phyloP scores from a whole-genome alignment of 495 filamentous ascomycete species.

The Echria macrotheca region DNA sequence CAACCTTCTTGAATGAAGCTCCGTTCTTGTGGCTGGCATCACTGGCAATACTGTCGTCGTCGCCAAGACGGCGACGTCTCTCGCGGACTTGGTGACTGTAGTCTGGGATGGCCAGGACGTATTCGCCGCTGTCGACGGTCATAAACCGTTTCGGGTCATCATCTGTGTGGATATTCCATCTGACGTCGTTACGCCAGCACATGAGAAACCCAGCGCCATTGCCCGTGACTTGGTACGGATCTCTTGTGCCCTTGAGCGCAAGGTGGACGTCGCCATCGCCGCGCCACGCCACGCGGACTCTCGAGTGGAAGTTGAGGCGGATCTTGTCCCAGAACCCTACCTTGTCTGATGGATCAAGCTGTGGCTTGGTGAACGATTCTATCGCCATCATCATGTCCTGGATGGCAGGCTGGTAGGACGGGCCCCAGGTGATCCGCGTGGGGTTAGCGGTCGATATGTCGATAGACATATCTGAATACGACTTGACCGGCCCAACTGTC shows the following conservation, averaged over 20 bases:
- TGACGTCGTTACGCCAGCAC: slow-evolving; percentile 93
- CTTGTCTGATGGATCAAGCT: slow-evolving; percentile 86
- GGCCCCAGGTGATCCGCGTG: slow-evolving; percentile 92
- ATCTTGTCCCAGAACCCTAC: slow-evolving; percentile 99
- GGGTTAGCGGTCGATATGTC: slow-evolving; percentile 89
- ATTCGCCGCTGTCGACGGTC: slow-evolving; percentile 91
- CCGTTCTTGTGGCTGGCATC: slow-evolving; percentile 63
- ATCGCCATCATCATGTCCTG: slow-evolving; percentile 99
- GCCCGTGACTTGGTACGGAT: slow-evolving; percentile 90
- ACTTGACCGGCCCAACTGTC: slow-evolving; percentile 92
- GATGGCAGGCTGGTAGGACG: slow-evolving; percentile 95
- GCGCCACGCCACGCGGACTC: slow-evolving; percentile 81
- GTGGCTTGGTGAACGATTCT: slow-evolving; percentile 93
- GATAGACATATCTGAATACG: slow-evolving; percentile 84
- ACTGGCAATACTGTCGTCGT: slow-evolving; percentile 58
- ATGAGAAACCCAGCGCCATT: slow-evolving; percentile 92
- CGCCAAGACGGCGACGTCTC: slow-evolving; percentile 50
- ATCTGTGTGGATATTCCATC: slow-evolving; percentile 73
- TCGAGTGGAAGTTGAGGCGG: slow-evolving; percentile 88
- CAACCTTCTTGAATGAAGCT: slow-evolving; percentile 88
- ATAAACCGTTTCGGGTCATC: slow-evolving; percentile 89
- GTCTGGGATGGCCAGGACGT: slow-evolving; percentile 87
- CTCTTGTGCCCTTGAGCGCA: slow-evolving; percentile 84
- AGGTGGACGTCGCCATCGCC: slow-evolving; percentile 95
- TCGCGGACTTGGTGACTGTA: slow-evolving; percentile 82